Evolutionary conservation across 2,329 filamentous ascomycete species (phyloP).

Genomic region (Ceratocystis papillata): DNA sequence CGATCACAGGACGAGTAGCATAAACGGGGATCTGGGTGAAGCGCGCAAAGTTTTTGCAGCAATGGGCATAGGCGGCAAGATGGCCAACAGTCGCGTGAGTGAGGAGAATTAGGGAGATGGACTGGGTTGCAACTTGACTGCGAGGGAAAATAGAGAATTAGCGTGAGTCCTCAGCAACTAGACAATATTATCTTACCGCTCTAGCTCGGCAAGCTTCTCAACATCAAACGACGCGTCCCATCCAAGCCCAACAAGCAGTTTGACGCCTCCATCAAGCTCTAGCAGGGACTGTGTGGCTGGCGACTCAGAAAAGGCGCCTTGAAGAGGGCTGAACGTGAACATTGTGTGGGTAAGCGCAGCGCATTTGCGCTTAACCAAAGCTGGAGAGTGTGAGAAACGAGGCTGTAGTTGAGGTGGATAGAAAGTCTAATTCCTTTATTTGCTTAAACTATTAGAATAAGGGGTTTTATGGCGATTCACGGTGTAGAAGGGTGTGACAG

Average conservation of each 20-base stretch:
- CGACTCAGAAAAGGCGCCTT: constrained; percentile 81
- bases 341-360: constrained; percentile 40
- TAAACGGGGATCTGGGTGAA: constrained; percentile 91
- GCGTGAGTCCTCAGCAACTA: neutral
- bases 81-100: constrained; percentile 89
- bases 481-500: too few relatives aligned
- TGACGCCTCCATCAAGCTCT: constrained; percentile 92
- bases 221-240: constrained; percentile 91
- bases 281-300: constrained; percentile 87
- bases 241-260: constrained; percentile 85
- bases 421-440: too few relatives aligned
- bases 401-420: neutral
- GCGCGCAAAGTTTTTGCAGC: constrained; percentile 88
- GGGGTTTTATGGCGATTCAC: too few relatives aligned
- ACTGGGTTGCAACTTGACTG: constrained; percentile 70
- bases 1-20: constrained; percentile 85
- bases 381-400: neutral
- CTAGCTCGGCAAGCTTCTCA: constrained; percentile 71
- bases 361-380: neutral
- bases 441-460: too few relatives aligned
- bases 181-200: constrained; percentile 51
- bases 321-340: constrained; percentile 91
- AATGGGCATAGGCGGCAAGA: constrained; percentile 86
- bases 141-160: neutral
- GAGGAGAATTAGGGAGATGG: constrained; percentile 75